Conservation (phyloP, 106 monocot species). For the Dioscorea zingiberensis region DNA sequence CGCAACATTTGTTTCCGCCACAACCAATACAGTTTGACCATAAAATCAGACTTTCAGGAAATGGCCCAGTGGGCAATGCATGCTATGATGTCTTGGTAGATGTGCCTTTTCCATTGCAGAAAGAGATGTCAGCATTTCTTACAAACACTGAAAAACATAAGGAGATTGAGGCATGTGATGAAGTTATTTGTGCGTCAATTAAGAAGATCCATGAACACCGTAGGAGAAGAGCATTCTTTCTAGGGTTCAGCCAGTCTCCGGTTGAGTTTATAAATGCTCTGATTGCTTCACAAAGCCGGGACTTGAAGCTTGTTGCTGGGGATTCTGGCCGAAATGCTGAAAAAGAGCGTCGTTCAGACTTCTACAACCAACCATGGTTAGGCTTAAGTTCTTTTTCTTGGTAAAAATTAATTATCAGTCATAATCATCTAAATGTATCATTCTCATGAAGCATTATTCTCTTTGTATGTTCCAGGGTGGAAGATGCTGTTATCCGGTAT, state of each 20-base stretch:
- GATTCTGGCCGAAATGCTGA: constrained; percentile 86
- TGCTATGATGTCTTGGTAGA: constrained; percentile 95
- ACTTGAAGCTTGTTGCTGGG: constrained; percentile 82
- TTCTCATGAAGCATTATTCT: no score
- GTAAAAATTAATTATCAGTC: background rate
- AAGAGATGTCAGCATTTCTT: constrained; percentile 79
- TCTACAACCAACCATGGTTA: constrained; percentile 98
- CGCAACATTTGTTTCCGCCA: constrained; percentile 73
- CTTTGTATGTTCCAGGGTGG: constrained; percentile 79
- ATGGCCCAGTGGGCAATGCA: constrained; percentile 43
- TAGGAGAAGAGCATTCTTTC: constrained; percentile 89
- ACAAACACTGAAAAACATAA: constrained; percentile 85
- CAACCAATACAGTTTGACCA: constrained; percentile 82
- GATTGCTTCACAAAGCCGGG: constrained; percentile 85
- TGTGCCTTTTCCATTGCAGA: constrained; percentile 87
- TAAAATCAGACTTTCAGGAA: constrained; percentile 65
- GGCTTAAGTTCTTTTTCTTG: background rate
- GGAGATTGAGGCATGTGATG: constrained; percentile 92
- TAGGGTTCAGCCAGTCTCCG: constrained; percentile 94
- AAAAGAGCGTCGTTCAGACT: constrained; percentile 76
- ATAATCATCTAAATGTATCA: no score
- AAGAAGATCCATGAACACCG: constrained; percentile 99
- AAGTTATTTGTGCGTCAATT: constrained; percentile 80
- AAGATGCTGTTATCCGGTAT: constrained; percentile 96
- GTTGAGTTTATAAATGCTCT: constrained; percentile 95